Percentiles rank a stretch among this genome's conserved stretches.
Conservation (phyloP, 2,329 filamentous ascomycete species). For the Dryadomyces sulphureus region DNA sequence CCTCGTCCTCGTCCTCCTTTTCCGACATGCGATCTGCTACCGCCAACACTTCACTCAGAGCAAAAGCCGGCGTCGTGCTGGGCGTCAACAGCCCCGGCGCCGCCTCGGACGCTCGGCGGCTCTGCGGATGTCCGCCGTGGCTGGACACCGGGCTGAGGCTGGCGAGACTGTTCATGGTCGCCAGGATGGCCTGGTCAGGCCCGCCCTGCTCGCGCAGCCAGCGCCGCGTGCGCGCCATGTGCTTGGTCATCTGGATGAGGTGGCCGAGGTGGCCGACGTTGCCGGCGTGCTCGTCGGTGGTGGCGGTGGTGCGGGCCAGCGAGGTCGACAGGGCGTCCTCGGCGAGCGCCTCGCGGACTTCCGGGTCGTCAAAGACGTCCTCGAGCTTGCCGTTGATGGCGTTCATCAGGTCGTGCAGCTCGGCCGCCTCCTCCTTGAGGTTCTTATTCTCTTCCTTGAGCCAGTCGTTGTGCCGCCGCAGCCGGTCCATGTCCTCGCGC, state of each 20-base stretch:
- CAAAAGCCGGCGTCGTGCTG: background rate
- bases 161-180: background rate
- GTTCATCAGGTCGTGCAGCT: background rate
- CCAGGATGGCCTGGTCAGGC: background rate
- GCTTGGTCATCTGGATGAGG: background rate
- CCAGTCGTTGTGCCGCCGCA: background rate
- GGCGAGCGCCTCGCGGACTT: background rate
- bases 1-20: background rate
- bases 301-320: background rate
- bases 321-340: background rate
- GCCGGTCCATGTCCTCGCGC: background rate
- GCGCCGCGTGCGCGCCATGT: background rate
- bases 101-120: background rate
- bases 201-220: background rate
- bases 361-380: background rate
- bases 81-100: background rate
- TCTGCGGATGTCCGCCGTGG: no score
- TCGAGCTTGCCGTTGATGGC: background rate
- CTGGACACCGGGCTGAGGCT: background rate
- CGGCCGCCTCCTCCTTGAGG: background rate
- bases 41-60: background rate
- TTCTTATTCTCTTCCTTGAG: background rate
- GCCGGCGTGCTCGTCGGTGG: background rate
- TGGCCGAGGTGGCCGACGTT: background rate
- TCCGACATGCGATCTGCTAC: background rate